Conservation (phyloP, 2,329 filamentous ascomycete species). For the Epichloe sibirici region DNA sequence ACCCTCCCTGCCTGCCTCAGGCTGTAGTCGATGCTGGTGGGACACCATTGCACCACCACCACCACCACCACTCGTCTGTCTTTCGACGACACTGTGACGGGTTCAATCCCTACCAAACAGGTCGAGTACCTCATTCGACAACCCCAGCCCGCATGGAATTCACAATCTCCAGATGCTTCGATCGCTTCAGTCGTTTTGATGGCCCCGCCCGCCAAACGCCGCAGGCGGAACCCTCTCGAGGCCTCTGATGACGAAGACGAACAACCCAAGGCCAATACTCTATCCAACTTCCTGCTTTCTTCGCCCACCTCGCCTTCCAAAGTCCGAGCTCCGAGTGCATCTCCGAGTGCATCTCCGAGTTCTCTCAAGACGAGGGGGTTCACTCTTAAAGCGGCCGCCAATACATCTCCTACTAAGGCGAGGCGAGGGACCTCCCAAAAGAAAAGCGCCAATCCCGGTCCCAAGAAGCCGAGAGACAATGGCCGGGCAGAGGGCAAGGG, state of each 20-base stretch:
- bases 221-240: slow-evolving; percentile 42
- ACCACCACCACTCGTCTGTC: neutral
- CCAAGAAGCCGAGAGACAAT: slow-evolving; percentile 27
- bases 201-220: slow-evolving; percentile 47
- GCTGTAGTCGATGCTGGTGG: no score
- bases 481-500: slow-evolving; percentile 36
- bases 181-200: slow-evolving; percentile 27
- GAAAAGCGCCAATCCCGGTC: slow-evolving; percentile 20
- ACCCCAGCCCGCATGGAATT: slow-evolving; percentile 12
- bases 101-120: neutral
- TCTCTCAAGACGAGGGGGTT: slow-evolving; percentile 22
- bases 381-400: slow-evolving; percentile 6
- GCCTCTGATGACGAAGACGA: slow-evolving; percentile 39
- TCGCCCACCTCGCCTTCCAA: slow-evolving; percentile 33
- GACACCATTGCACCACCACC: no score
- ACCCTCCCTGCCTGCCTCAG: no score
- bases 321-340: slow-evolving; percentile 19
- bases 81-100: neutral
- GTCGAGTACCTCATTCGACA: neutral
- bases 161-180: slow-evolving; percentile 15
- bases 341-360: slow-evolving; percentile 30
- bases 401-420: slow-evolving; percentile 13
- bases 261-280: slow-evolving; percentile 29
- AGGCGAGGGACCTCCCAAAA: slow-evolving; percentile 7
- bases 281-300: slow-evolving; percentile 41